Evolutionary conservation across 2,329 filamentous ascomycete species (phyloP).

Genomic region (Paraphoma sp.): DNA sequence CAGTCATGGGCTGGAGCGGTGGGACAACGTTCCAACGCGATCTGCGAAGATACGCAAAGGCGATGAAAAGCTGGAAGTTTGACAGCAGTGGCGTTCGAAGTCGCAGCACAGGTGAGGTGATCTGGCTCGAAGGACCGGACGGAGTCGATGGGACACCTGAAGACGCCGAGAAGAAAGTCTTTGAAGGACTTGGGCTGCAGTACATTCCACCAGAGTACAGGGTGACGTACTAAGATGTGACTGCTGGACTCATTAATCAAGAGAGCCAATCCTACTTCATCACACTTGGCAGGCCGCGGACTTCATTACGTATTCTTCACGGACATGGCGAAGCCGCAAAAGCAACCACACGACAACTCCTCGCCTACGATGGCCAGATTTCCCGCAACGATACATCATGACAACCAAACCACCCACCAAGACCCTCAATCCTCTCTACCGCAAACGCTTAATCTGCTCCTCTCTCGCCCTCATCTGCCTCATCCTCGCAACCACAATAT

Average conservation of each 20-base stretch:
- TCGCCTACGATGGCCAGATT: too few species aligned
- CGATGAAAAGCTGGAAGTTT: conserved; percentile 78
- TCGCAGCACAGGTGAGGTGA: conserved; percentile 69
- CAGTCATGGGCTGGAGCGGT: conserved; percentile 85
- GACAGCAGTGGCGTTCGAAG: conserved; percentile 86
- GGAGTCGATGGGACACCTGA: conserved; percentile 62
- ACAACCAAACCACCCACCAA: background rate
- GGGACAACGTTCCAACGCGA: conserved; percentile 91
- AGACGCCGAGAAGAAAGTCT: conserved; percentile 79
- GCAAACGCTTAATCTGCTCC: background rate
- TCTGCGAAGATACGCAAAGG: conserved; percentile 78
- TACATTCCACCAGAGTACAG: conserved; percentile 53
- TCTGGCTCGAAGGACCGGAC: conserved; percentile 67
- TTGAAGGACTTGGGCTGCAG: conserved; percentile 73
- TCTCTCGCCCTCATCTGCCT: conserved; percentile 5
- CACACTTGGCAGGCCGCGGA: background rate
- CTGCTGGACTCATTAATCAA: background rate
- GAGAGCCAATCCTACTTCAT: background rate
- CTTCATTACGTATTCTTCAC: background rate
- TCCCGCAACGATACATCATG: background rate
- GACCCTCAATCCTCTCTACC: background rate
- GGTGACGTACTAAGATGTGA: conserved; percentile 50
- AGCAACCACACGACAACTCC: too few species aligned
- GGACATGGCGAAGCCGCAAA: background rate
- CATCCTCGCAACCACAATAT: conserved; percentile 4